Evolutionary conservation across 2,329 filamentous ascomycete genomes (phyloP).

Genomic region (Achaetomium macrosporum): DNA sequence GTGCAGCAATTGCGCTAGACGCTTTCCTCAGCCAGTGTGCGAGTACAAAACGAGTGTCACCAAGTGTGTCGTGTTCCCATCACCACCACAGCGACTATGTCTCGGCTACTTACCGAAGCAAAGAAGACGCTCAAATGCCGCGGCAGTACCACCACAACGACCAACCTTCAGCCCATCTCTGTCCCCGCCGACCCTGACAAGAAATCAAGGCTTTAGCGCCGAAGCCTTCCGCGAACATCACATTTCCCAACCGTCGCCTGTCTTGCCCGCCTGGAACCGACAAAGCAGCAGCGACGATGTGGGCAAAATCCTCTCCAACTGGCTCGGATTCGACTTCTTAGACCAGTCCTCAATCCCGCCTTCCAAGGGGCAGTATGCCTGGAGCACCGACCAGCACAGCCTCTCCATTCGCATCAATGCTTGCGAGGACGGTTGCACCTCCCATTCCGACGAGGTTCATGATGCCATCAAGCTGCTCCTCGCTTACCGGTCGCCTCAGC

Average conservation of each 20-base stretch:
- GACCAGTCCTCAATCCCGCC: slow-evolving; percentile 15
- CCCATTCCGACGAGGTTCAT: slow-evolving; percentile 27
- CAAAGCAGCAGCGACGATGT: slow-evolving; percentile 4
- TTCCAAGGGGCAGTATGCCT: slow-evolving; percentile 15
- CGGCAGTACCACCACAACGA: slow-evolving; percentile 18
- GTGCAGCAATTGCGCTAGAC: slow-evolving; percentile 47
- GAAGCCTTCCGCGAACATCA: slow-evolving; percentile 17
- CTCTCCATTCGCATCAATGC: slow-evolving; percentile 11
- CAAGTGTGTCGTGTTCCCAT: slow-evolving; percentile 17
- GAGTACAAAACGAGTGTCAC: slow-evolving; percentile 35
- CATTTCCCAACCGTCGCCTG: background rate
- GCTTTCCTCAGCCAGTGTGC: slow-evolving; percentile 47
- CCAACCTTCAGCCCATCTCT: slow-evolving; percentile 25
- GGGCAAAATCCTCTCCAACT: slow-evolving; percentile 17
- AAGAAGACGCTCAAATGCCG: slow-evolving; percentile 20
- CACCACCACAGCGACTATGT: background rate
- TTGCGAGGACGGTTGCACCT: slow-evolving; percentile 24
- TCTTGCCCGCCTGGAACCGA: slow-evolving; percentile 16
- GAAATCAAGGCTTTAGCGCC: slow-evolving; percentile 8
- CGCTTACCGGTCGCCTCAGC: slow-evolving; percentile 20
- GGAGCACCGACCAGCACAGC: slow-evolving; percentile 17
- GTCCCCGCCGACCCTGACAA: slow-evolving; percentile 12
- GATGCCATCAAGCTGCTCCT: slow-evolving; percentile 28
- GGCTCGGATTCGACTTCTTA: slow-evolving; percentile 24
- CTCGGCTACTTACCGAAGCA: background rate